These are phyloP conservation scores for Torulaspora pretoriensis DNA, from an alignment of 1,139 yeast species.

Conservation along the genomic window DNA sequence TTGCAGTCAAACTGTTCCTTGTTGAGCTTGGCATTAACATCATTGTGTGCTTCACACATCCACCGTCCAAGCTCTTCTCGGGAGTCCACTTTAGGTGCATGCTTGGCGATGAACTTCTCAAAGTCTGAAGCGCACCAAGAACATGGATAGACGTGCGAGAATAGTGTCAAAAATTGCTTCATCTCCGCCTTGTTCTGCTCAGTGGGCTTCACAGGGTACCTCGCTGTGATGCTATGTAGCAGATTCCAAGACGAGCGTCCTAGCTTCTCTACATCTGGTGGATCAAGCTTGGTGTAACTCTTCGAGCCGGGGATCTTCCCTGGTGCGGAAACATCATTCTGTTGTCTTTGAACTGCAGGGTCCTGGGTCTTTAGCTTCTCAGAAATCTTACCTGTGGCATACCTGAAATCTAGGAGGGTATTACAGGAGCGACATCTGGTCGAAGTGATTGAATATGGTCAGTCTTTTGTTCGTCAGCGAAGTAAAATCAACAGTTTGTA, in stretches of 20 bases:
- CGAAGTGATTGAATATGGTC: background rate
- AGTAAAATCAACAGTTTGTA: too few species aligned
- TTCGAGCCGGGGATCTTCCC: conserved; percentile 22
- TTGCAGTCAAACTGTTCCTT: conserved; percentile 83
- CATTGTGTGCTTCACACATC: conserved; percentile 94
- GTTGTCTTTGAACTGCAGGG: conserved; percentile 20
- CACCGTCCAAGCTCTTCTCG: conserved; percentile 83
- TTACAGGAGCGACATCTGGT: conserved; percentile 73
- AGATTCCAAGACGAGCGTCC: conserved; percentile 94
- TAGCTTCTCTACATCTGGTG: conserved; percentile 78
- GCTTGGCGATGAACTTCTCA: conserved; percentile 51
- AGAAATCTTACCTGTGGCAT: conserved; percentile 28
- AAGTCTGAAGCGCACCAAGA: conserved; percentile 92
- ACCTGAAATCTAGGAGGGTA: conserved; percentile 67
- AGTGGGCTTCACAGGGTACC: conserved; percentile 71
- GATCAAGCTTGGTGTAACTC: conserved; percentile 51
- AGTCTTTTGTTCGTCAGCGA: background rate
- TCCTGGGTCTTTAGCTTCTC: conserved; percentile 4
- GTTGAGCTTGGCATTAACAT: conserved; percentile 77
- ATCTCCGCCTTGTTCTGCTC: conserved; percentile 63
- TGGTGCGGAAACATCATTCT: conserved; percentile 17
- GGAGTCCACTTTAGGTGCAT: conserved; percentile 62
- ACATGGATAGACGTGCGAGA: conserved; percentile 87
- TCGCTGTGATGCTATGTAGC: conserved; percentile 85
- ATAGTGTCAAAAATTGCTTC: conserved; percentile 61